Conservation (phyloP, 1,284 basidiomycete species). For the Caloboletus firmus region DNA sequence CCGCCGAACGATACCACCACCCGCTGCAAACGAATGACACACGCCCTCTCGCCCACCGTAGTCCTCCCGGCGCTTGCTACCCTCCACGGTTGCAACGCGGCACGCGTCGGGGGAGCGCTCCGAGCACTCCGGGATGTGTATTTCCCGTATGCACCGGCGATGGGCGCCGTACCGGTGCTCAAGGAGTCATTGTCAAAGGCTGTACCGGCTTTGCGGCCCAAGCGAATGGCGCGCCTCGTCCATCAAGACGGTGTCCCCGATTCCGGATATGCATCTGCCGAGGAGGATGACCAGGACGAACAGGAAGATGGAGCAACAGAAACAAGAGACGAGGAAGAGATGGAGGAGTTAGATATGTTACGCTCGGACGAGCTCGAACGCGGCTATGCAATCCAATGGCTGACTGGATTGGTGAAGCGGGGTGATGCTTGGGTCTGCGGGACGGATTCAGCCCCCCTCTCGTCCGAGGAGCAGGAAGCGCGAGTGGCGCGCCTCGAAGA, state of each 20-base stretch:
- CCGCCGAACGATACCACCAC: conserved; percentile 10
- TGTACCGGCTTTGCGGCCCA: conserved; percentile 11
- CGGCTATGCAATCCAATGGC: conserved; percentile 54
- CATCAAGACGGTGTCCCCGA: conserved; percentile 49
- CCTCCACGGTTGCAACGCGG: conserved; percentile 37
- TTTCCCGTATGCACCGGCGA: conserved; percentile 29
- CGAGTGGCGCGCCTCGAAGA: conserved; percentile 37
- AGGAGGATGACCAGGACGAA: conserved; percentile 46
- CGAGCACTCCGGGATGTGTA: conserved; percentile 47
- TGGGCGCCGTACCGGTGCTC: conserved; percentile 13
- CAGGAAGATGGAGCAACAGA: conserved; percentile 15
- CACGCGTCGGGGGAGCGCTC: conserved; percentile 15
- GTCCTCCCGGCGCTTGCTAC: conserved; percentile 50
- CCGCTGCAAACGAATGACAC: conserved; percentile 13
- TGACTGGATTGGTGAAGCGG: conserved; percentile 62
- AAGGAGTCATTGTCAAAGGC: conserved; percentile 11
- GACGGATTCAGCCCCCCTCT: conserved; percentile 14
- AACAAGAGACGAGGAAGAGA: conserved; percentile 10
- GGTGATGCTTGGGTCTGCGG: conserved; percentile 50
- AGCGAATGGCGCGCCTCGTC: conserved; percentile 25
- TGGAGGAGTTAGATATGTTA: conserved; percentile 37
- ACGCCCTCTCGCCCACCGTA: conserved; percentile 39
- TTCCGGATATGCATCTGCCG: conserved; percentile 65
- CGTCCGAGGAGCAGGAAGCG: conserved; percentile 30
- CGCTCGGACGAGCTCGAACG: conserved; percentile 54